Percentiles rank a stretch among this genome's conserved stretches.
Conservation (phyloP, 768 basidiomycete species). For the Crepidotus variabilis region DNA sequence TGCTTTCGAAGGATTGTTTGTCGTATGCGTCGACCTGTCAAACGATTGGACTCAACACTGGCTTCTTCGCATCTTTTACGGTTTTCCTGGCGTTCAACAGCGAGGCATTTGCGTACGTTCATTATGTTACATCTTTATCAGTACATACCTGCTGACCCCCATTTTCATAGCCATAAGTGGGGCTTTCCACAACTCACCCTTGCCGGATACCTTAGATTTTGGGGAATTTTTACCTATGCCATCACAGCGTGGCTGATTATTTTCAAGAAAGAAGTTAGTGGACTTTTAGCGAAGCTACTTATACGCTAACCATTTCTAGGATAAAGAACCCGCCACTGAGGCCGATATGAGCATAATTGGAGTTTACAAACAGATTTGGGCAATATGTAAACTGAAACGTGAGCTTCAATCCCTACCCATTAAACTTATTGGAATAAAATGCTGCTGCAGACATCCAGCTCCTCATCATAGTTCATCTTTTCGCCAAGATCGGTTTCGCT, state of each 20-base stretch:
- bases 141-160: not conserved
- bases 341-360: constrained; percentile 87
- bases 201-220: constrained; percentile 80
- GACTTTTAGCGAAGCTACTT: not conserved
- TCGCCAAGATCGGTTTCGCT: constrained; percentile 93
- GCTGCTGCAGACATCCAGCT: constrained; percentile 77
- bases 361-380: constrained; percentile 94
- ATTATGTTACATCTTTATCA: not conserved
- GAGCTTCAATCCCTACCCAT: constrained; percentile 21
- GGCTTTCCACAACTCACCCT: constrained; percentile 71
- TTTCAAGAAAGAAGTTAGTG: constrained; percentile 82
- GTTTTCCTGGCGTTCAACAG: constrained; percentile 97
- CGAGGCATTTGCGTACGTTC: constrained; percentile 77
- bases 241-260: constrained; percentile 89
- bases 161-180: constrained; percentile 57
- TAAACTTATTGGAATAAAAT: not conserved
- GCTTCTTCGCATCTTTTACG: constrained; percentile 94
- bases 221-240: constrained; percentile 72
- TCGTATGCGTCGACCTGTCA: constrained; percentile 98
- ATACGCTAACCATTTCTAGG: constrained; percentile 38
- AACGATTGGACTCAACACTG: constrained; percentile 94
- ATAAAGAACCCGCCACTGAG: constrained; percentile 66
- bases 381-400: constrained; percentile 90
- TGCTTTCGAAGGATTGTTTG: constrained; percentile 88
- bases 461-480: constrained; percentile 79